Evolutionary conservation across 2,329 filamentous ascomycete species (phyloP).

Genomic region (Penicillium occitanis): DNA sequence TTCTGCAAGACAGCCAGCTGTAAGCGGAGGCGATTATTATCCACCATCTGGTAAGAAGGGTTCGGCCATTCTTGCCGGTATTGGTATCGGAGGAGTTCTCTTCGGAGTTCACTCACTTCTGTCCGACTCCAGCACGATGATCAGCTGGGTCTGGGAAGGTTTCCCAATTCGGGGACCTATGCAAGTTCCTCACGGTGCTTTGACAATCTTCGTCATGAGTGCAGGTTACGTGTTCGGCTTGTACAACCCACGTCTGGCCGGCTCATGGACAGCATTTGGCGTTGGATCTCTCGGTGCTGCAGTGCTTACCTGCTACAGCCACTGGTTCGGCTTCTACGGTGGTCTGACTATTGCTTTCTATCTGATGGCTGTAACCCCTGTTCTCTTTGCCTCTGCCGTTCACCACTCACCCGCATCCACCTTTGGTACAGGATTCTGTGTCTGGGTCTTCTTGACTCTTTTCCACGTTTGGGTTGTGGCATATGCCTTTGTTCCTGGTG

Average conservation of each 20-base stretch:
- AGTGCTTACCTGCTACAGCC: constrained; percentile 69
- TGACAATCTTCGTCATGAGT: constrained; percentile 85
- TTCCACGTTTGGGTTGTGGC: constrained; percentile 99
- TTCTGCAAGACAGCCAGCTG: constrained; percentile 67
- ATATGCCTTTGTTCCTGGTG: constrained; percentile 95
- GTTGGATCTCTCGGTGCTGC: constrained; percentile 77
- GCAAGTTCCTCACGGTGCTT: constrained; percentile 83
- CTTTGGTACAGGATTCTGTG: constrained; percentile 83
- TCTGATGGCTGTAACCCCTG: constrained; percentile 74
- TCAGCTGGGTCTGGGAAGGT: constrained; percentile 96
- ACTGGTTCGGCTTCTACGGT: constrained; percentile 91
- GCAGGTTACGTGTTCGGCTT: constrained; percentile 74
- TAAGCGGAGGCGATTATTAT: constrained; percentile 51
- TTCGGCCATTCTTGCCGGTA: constrained; percentile 68
- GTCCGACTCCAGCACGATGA: constrained; percentile 98
- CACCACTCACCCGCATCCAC: constrained; percentile 73
- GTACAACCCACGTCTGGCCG: constrained; percentile 66
- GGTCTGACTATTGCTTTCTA: constrained; percentile 74
- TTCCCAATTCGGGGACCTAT: constrained; percentile 87
- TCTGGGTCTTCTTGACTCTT: constrained; percentile 93
- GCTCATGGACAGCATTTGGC: constrained; percentile 77
- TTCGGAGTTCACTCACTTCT: constrained; percentile 90
- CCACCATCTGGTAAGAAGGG: constrained; percentile 59
- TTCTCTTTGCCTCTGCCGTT: constrained; percentile 72
- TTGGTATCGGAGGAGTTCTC: constrained; percentile 79